Evolutionary conservation across 1,284 basidiomycete species (phyloP).

Genomic region (Cryptococcus wingfieldii): DNA sequence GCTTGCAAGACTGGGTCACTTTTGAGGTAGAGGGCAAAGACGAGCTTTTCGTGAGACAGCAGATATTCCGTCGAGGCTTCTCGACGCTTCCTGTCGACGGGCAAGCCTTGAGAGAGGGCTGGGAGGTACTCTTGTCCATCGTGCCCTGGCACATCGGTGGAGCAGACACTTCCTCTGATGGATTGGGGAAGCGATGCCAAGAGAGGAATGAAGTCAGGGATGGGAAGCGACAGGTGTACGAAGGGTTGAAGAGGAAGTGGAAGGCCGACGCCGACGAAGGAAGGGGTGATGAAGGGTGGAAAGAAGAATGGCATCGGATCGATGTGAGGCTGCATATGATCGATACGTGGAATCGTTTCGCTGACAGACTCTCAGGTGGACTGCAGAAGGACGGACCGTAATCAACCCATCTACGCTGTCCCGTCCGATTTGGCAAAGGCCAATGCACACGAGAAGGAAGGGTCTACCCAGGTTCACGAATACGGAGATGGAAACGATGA

Average conservation of each 20-base stretch:
- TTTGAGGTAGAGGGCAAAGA: constrained; percentile 52
- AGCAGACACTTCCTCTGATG: no score
- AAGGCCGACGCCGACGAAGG: constrained; percentile 45
- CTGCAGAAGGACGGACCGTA: constrained; percentile 92
- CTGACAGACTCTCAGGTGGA: constrained; percentile 67
- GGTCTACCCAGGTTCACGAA: background rate
- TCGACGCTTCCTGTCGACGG: constrained; percentile 68
- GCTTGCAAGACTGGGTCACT: background rate
- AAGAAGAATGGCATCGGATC: constrained; percentile 50
- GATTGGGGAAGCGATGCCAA: constrained; percentile 18
- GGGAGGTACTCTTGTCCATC: constrained; percentile 87
- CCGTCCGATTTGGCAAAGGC: constrained; percentile 35
- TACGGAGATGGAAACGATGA: constrained; percentile 36
- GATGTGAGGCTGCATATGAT: constrained; percentile 32
- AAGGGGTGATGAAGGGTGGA: constrained; percentile 40
- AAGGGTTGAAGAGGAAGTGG: constrained; percentile 69
- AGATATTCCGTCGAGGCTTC: constrained; percentile 55
- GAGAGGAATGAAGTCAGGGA: constrained; percentile 57
- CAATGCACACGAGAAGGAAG: constrained; percentile 41
- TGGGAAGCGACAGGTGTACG: constrained; percentile 65
- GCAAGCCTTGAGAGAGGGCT: constrained; percentile 66
- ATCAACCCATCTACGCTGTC: constrained; percentile 75
- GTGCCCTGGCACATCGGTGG: constrained; percentile 67
- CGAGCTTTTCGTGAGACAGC: constrained; percentile 49
- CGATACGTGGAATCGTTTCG: constrained; percentile 8